A percentile compares a stretch with the other conserved stretches of the same genome.
These are phyloP conservation scores for Dendrothele bispora DNA, from an alignment of 768 basidiomycete species.

Conservation along the genomic window DNA sequence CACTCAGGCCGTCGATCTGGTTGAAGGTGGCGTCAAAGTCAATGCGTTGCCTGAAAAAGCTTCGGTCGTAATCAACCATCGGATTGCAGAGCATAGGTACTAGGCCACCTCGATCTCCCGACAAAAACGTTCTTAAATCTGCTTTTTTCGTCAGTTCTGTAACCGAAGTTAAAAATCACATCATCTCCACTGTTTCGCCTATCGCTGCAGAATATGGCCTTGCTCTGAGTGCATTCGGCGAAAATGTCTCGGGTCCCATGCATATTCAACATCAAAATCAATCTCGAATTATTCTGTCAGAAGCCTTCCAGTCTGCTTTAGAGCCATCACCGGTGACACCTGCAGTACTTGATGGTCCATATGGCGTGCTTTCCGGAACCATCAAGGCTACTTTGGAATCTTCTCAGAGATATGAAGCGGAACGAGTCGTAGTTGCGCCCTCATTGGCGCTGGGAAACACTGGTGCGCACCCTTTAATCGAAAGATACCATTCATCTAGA, in stretches of 20 bases:
- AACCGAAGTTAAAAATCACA: slow-evolving; percentile 22
- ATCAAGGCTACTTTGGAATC: slow-evolving; percentile 36
- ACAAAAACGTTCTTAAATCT: neutral
- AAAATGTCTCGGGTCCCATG: slow-evolving; percentile 11
- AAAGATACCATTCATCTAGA: neutral
- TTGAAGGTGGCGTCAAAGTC: slow-evolving; percentile 40
- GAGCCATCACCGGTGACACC: slow-evolving; percentile 49
- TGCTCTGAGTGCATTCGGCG: slow-evolving; percentile 36
- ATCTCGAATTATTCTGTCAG: slow-evolving; percentile 32
- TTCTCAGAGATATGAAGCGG: slow-evolving; percentile 19
- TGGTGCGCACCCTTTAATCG: slow-evolving; percentile 15
- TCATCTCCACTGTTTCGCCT: slow-evolving; percentile 28
- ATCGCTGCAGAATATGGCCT: slow-evolving; percentile 35
- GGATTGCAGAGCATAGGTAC: slow-evolving; percentile 42
- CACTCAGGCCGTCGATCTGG: slow-evolving; percentile 59
- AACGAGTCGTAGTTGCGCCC: slow-evolving; percentile 21
- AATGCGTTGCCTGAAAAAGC: slow-evolving; percentile 59
- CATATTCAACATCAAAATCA: slow-evolving; percentile 9
- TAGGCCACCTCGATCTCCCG: neutral
- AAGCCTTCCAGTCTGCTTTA: slow-evolving; percentile 35
- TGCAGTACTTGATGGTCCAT: slow-evolving; percentile 19
- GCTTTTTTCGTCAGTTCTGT: slow-evolving; percentile 25
- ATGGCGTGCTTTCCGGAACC: slow-evolving; percentile 33
- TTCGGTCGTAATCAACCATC: slow-evolving; percentile 46
- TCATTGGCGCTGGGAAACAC: slow-evolving; percentile 32